These are phyloP conservation scores for Phialocephala subalpina DNA, from an alignment of 2,329 filamentous ascomycete species.

Conservation along the genomic window DNA sequence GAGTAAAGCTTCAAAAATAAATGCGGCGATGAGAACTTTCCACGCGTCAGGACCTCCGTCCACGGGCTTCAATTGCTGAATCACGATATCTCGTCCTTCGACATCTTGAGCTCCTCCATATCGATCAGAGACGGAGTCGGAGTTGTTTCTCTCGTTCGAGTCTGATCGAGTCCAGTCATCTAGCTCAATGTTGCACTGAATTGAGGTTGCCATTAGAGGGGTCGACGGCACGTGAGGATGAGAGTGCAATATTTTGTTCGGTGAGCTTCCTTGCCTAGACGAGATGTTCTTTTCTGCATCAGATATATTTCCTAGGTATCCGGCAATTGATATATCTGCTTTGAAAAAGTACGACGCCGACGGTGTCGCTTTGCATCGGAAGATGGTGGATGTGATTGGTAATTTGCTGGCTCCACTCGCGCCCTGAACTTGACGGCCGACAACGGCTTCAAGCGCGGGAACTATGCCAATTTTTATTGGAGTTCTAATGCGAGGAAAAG, in stretches of 20 bases:
- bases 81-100: conserved; percentile 10
- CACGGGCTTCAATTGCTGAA: conserved; percentile 22
- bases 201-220: neutral
- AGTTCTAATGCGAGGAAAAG: neutral
- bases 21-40: conserved; percentile 57
- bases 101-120: neutral
- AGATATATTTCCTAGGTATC: neutral
- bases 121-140: neutral
- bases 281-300: neutral
- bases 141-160: neutral
- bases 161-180: conserved; percentile 1
- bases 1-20: conserved; percentile 59
- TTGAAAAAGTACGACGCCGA: neutral
- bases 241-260: neutral
- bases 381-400: neutral
- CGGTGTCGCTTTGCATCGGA: neutral
- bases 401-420: neutral
- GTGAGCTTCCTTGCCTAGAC: neutral
- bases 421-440: conserved; percentile 1
- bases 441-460: neutral
- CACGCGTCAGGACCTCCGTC: conserved; percentile 49
- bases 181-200: conserved; percentile 7
- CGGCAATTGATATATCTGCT: neutral
- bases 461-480: neutral
- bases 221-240: neutral